Evolutionary conservation across 1,284 basidiomycete genomes (phyloP), one percentile per base, ranked within the genome.

Genomic region (Papiliotrema terrestris): DNA sequence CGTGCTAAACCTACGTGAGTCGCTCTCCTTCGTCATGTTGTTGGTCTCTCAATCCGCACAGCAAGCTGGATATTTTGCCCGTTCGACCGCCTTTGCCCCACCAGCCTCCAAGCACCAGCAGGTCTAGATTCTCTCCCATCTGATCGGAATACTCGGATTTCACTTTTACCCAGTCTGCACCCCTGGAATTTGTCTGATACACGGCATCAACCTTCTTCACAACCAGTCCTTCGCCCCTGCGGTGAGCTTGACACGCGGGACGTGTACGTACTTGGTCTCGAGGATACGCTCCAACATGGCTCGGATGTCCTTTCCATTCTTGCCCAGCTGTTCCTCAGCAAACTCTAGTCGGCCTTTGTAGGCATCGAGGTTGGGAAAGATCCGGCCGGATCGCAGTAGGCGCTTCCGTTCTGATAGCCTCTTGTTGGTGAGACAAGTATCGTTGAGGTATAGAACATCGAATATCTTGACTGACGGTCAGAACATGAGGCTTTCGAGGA

Each of bases 161-260:
- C 37, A 94, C 87, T 76, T 97, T 97, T 67, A 94, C 84, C 92
- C 94, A 97, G 65, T 91, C 87, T 66, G 85, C 83, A 63, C 88
- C 90, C 51, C 93, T 82, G 1, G 88, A 89, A 66, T 91, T 91
- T 45, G 94, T 78, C 14, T 84, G 80, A 73, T 98, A 98, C 56
- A 84, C 82, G 0, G 87, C 84, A 45, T 83, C 78, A 0, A 86
- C 86, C 64, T 90, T 87, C 75, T 97, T 98, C 57, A 97, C 82
- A 4, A 97, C 88, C 13, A 98, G 78, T 0, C 94, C 94, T 75
- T 96, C 94, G 4, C 93, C 93, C 55, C 89, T 84, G 14, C 2
- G n/a, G 15, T 2, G 32, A 35, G 20, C 39, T 3, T 14, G 19
- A 15, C 11, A 3, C 9, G 11, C 15, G 15, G 1, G 9, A 29